These are phyloP conservation scores for Boletus sp. DNA, from an alignment of 768 basidiomycete species.

Conservation along the genomic window DNA sequence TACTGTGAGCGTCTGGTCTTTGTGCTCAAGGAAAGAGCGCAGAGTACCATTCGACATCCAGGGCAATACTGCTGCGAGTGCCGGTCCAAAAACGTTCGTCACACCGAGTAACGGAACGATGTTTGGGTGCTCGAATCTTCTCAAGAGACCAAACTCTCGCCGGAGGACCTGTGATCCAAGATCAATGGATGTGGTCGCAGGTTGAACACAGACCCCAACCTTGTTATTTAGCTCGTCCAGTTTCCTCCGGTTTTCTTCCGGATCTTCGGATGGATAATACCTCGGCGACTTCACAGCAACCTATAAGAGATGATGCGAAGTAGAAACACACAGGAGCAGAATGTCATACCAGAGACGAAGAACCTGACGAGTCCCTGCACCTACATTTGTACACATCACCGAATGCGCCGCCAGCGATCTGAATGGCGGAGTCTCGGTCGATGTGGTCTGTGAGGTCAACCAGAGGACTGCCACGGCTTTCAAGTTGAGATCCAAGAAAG, in stretches of 20 bases:
- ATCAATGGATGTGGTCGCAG: not conserved
- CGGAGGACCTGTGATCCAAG: not conserved
- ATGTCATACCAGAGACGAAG: not conserved
- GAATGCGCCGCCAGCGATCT: not conserved
- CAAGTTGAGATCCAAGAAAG: not conserved
- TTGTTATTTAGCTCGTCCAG: not conserved
- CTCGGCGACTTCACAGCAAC: not conserved
- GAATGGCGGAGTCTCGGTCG: not conserved
- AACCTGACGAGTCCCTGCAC: not conserved
- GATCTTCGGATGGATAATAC: not conserved
- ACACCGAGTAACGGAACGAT: constrained; percentile 1
- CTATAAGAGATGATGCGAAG: not conserved
- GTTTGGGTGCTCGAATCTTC: constrained; percentile 3
- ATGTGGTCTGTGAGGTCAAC: constrained; percentile 5
- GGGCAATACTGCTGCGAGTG: not conserved
- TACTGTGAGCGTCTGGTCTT: not conserved
- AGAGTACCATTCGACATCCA: constrained; percentile 1
- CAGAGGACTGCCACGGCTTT: not conserved
- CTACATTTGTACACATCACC: constrained; percentile 7
- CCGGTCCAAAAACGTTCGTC: not conserved
- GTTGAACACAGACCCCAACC: not conserved
- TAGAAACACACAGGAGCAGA: not conserved
- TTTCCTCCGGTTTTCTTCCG: not conserved
- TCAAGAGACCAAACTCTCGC: not conserved
- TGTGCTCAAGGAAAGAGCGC: not conserved